Evolutionary conservation across 768 basidiomycete genomes (phyloP).

Genomic region (Amyloporia xantha): DNA sequence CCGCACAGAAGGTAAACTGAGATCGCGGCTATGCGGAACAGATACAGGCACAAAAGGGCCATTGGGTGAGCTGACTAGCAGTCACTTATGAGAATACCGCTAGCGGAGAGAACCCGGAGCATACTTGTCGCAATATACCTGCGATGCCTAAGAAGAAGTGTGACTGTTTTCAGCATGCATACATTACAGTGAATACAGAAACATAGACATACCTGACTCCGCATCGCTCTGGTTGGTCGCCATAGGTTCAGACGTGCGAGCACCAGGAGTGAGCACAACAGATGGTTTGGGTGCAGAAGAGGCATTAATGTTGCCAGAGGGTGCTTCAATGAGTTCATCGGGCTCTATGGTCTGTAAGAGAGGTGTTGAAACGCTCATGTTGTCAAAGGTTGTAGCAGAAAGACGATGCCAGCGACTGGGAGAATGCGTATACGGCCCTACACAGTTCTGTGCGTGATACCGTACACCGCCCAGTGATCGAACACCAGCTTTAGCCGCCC

Average conservation of each 20-base stretch:
- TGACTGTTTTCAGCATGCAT: too few relatives aligned
- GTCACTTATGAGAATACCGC: background rate
- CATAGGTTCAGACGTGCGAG: conserved; percentile 38
- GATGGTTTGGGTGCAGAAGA: conserved; percentile 28
- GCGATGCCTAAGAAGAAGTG: conserved; percentile 37
- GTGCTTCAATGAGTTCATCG: conserved; percentile 49
- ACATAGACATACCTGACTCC: conserved; percentile 59
- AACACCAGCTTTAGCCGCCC: background rate
- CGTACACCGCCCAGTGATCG: background rate
- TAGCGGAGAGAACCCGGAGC: background rate
- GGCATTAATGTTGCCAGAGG: conserved; percentile 32
- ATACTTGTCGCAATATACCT: conserved; percentile 73
- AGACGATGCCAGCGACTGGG: background rate
- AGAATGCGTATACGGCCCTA: background rate
- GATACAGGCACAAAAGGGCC: conserved; percentile 80
- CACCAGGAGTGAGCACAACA: conserved; percentile 51
- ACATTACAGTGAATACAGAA: background rate
- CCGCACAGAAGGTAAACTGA: conserved; percentile 91
- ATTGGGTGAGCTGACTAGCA: conserved; percentile 72
- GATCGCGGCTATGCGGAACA: conserved; percentile 86
- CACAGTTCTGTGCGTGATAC: background rate
- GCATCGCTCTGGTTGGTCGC: conserved; percentile 58
- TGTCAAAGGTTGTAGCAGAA: conserved; percentile 6
- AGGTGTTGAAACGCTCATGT: conserved; percentile 57
- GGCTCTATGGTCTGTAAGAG: conserved; percentile 79